Evolutionary conservation across 2,329 filamentous ascomycete species (phyloP).

Genomic region (Epichloe coenophiala): DNA sequence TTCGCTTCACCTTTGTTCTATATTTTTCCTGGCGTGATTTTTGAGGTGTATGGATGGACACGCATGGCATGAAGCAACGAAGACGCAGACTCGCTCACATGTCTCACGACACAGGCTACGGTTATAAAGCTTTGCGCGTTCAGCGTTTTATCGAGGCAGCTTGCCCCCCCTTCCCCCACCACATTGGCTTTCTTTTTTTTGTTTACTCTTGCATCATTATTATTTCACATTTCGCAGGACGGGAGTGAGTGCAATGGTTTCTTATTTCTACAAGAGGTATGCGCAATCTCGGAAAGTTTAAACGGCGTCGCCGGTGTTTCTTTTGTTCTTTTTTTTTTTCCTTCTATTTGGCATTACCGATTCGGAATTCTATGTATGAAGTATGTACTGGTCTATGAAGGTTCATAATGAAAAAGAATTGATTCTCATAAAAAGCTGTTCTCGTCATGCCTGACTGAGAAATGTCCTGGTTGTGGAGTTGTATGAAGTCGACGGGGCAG

Average conservation of each 20-base stretch:
- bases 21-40: neutral
- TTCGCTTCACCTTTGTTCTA: neutral
- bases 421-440: too few relatives aligned
- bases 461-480: too few relatives aligned
- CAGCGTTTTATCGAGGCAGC: neutral
- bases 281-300: neutral
- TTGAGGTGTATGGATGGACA: neutral
- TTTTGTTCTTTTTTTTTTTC: neutral
- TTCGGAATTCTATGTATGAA: slow-evolving; percentile 1
- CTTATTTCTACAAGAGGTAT: neutral
- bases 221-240: neutral
- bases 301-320: slow-evolving; percentile 2
- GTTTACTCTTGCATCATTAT: neutral
- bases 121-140: neutral
- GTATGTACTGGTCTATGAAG: neutral
- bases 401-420: neutral
- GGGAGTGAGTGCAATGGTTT: neutral
- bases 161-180: neutral
- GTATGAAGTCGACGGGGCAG: too few relatives aligned
- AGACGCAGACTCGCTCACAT: neutral
- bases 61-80: slow-evolving; percentile 2
- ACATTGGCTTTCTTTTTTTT: neutral
- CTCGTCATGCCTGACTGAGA: too few relatives aligned
- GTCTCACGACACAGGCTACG: neutral
- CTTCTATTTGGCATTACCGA: neutral